phyloP scores from a whole-genome alignment of 129 eudicot species.

The Kitagawia praeruptora region DNA sequence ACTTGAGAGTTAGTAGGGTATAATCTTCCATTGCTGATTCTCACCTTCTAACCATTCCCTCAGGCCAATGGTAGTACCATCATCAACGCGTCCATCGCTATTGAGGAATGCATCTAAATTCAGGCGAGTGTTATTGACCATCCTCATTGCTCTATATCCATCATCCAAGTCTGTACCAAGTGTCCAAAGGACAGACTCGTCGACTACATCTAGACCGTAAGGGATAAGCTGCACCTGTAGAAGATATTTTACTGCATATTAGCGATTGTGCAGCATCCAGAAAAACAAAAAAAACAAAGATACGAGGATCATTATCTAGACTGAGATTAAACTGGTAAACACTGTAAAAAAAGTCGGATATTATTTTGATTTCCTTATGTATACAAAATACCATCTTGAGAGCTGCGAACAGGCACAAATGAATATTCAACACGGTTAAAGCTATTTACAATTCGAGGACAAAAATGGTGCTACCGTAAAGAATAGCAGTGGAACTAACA shows the following conservation, averaged over 20 bases:
- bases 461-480: background rate
- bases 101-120: conserved; percentile 61
- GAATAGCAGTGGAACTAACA: background rate
- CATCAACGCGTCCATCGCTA: conserved; percentile 38
- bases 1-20: conserved; percentile 47
- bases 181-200: conserved; percentile 87
- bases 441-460: background rate
- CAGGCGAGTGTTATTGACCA: conserved; percentile 70
- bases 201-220: conserved; percentile 51
- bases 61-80: conserved; percentile 54
- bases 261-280: background rate
- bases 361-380: too few species aligned
- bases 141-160: conserved; percentile 64
- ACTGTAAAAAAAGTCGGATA: background rate
- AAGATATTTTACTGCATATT: background rate
- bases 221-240: conserved; percentile 67
- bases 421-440: too few species aligned
- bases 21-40: conserved; percentile 76
- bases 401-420: too few species aligned
- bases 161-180: conserved; percentile 73
- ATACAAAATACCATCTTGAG: too few species aligned
- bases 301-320: background rate
- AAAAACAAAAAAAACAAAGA: background rate
- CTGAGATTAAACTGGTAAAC: background rate
- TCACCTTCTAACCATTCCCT: conserved; percentile 71